Evolutionary conservation across 225 moss, liverwort and hornwort species (phyloP), one percentile per base, ranked within the genome.

Genomic region (Pleurozium schreberi): DNA sequence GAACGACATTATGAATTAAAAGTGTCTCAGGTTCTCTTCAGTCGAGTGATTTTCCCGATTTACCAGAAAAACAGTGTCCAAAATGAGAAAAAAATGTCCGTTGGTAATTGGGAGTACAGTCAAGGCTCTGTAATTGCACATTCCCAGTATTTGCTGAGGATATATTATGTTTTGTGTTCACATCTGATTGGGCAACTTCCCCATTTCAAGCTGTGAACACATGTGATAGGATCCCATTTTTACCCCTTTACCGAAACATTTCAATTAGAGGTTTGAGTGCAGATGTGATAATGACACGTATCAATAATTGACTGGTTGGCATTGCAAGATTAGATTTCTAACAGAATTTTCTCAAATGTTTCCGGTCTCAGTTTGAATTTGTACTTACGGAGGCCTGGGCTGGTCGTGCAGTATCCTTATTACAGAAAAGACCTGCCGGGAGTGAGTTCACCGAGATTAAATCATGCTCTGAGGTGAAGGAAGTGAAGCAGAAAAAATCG

Each of bases 351-450:
- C 27, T 57, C 26, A 26, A 67, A 14, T 65, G 55, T 13, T 27
- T 69, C 10, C 16, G 42, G 22, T 70, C 57, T 58, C n/a, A 17
- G 50, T 40, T 22, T 76, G 45, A 63, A 81, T 50, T 34, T 85
- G 40, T 75, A 63, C 90, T 89, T 38, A 92, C 69, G 22, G 57
- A 23, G 68, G 10, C 21, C 6, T 60, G 64, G 43, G 42, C 74
- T 86, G 34, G n/a, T 80, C 49, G 70, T 93, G 91, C 95, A 98
- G 97, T 96, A 76, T 90, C 95, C 23, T 93, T 98, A 14, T 83
- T 98, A 79, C 95, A 95, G 87, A 94, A 92, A 84, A 93, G 95
- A 74, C 88, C 95, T 81, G 63, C 52, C 25, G 89, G 88, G 53
- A 88, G 90, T 89, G 90, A 90, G 50, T 80, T 86, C 47, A 80